A percentile compares a stretch with the other conserved stretches of the same genome.
These are phyloP conservation scores for Paraphaeosphaeria sporulosa DNA, from an alignment of 2,329 filamentous ascomycete species.

Conservation along the genomic window DNA sequence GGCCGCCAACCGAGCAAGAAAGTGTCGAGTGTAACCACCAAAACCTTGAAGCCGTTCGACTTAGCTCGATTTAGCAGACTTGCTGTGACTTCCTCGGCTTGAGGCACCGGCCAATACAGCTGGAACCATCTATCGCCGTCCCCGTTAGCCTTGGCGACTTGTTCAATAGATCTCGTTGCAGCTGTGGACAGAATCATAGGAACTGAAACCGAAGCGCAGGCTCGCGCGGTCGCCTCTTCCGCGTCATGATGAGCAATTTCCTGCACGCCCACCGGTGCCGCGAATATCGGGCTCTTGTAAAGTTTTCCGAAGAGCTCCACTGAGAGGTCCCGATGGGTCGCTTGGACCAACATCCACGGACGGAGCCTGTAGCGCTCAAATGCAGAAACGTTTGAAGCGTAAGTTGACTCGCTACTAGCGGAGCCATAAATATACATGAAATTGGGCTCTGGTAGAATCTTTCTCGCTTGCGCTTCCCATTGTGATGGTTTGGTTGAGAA, in stretches of 20 bases:
- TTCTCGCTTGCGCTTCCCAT: slow-evolving; percentile 49
- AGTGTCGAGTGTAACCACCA: slow-evolving; percentile 78
- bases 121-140: slow-evolving; percentile 73
- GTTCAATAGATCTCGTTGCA: slow-evolving; percentile 69
- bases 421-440: slow-evolving; percentile 51
- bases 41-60: slow-evolving; percentile 66
- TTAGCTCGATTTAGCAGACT: slow-evolving; percentile 70
- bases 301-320: slow-evolving; percentile 47
- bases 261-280: slow-evolving; percentile 76
- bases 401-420: slow-evolving; percentile 48
- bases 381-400: slow-evolving; percentile 47
- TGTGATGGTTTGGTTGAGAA: slow-evolving; percentile 51
- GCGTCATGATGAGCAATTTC: slow-evolving; percentile 70
- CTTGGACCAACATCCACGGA: slow-evolving; percentile 51
- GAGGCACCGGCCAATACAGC: slow-evolving; percentile 75
- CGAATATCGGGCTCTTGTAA: slow-evolving; percentile 63
- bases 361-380: slow-evolving; percentile 51
- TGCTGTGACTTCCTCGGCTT: slow-evolving; percentile 69
- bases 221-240: slow-evolving; percentile 70
- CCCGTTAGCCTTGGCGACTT: slow-evolving; percentile 67
- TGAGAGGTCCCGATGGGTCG: slow-evolving; percentile 42
- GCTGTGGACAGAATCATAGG: slow-evolving; percentile 75
- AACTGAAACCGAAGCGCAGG: slow-evolving; percentile 66
- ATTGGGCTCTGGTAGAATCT: slow-evolving; percentile 45
- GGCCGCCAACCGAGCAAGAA: slow-evolving; percentile 74